Conservation (phyloP, 169 alveolate genomes). For the Eimeria sp. region DNA sequence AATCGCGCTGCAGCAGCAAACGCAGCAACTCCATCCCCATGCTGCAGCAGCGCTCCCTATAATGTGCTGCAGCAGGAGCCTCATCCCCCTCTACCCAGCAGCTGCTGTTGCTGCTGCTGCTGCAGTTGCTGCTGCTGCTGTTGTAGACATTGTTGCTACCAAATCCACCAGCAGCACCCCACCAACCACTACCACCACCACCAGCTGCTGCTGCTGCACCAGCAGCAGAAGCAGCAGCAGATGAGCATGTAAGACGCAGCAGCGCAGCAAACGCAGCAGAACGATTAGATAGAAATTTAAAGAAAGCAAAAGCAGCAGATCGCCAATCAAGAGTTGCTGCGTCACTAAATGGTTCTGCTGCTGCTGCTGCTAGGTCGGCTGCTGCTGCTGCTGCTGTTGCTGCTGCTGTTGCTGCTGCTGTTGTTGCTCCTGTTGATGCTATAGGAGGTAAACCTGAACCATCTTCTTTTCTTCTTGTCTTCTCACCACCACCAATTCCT, state of each 20-base stretch:
- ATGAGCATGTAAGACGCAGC: conserved; percentile 67
- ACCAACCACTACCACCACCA: background rate
- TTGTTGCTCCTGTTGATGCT: background rate
- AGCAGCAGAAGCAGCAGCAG: conserved; percentile 17
- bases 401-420: background rate
- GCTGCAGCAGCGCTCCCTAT: conserved; percentile 56
- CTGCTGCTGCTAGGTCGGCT: conserved; percentile 61
- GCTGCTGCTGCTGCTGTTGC: conserved; percentile 40
- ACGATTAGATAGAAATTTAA: conserved; percentile 11
- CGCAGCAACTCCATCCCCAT: conserved; percentile 75
- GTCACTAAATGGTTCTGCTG: conserved; percentile 63
- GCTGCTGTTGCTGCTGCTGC: conserved; percentile 66
- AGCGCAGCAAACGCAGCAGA: conserved; percentile 78
- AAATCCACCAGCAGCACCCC: no score
- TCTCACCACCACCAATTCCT: background rate
- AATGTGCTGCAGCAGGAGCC: conserved; percentile 45
- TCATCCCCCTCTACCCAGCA: background rate
- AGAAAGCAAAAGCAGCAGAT: conserved; percentile 36
- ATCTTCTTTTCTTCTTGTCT: no score
- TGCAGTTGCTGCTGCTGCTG: conserved; percentile 57
- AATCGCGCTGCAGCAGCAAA: conserved; percentile 79
- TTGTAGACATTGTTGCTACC: conserved; percentile 8
- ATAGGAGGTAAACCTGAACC: background rate
- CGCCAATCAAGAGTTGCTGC: background rate
- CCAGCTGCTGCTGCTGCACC: background rate